phyloP scores from a whole-genome alignment of 192 early-diverging fungal species.

The Coemansia sp. region DNA sequence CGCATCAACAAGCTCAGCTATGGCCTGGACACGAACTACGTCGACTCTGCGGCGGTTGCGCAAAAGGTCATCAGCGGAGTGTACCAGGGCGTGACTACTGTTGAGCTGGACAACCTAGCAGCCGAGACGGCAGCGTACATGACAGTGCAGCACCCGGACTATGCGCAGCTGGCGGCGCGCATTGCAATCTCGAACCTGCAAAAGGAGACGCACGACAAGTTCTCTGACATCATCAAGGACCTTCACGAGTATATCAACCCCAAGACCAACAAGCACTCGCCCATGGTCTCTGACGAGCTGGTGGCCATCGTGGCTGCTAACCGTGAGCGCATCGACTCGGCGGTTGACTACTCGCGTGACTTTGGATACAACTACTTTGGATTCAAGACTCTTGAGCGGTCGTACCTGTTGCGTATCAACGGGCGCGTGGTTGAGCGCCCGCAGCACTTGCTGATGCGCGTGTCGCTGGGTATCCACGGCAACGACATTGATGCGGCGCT shows the following conservation, averaged over 20 bases:
- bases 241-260: conserved; percentile 89
- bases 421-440: conserved; percentile 90
- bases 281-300: conserved; percentile 88
- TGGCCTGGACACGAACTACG: conserved; percentile 89
- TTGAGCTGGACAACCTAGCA: conserved; percentile 95
- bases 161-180: conserved; percentile 92
- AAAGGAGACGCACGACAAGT: conserved; percentile 78
- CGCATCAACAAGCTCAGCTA: conserved; percentile 94
- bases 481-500: conserved; percentile 89
- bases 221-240: conserved; percentile 84
- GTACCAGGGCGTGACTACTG: conserved; percentile 96
- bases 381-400: conserved; percentile 98
- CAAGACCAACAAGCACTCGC: conserved; percentile 80
- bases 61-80: conserved; percentile 96
- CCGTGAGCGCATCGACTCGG: conserved; percentile 86
- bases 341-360: conserved; percentile 96
- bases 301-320: conserved; percentile 70
- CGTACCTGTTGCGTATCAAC: conserved; percentile 89
- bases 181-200: conserved; percentile 96
- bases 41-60: conserved; percentile 86
- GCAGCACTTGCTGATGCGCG: conserved; percentile 99
- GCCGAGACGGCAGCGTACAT: conserved; percentile 90
- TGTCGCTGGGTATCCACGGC: conserved; percentile 95
- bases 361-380: conserved; percentile 99
- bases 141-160: conserved; percentile 94